Conservation (phyloP, 2,329 filamentous ascomycete genomes). For the Coleophoma cylindrospora region DNA sequence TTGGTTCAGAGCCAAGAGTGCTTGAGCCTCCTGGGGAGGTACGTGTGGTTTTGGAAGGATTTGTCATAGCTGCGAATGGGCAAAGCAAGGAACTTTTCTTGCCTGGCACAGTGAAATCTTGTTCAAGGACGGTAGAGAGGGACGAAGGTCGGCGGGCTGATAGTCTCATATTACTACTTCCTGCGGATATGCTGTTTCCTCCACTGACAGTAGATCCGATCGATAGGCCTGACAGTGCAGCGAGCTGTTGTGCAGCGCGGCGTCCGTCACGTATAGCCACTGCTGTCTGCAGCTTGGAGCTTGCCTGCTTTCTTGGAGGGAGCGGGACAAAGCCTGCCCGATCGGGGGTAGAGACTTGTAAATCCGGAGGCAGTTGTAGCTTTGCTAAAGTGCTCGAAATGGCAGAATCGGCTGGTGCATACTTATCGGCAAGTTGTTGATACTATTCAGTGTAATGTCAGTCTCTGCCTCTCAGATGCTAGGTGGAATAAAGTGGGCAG, state of each 20-base stretch:
- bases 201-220: constrained; percentile 36
- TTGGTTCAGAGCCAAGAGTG: constrained; percentile 17
- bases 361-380: constrained; percentile 56
- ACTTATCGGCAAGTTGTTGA: constrained; percentile 61
- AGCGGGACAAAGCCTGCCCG: constrained; percentile 23
- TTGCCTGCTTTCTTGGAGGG: constrained; percentile 18
- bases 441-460: constrained; percentile 37
- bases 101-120: constrained; percentile 85
- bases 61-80: constrained; percentile 56
- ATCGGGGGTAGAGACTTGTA: constrained; percentile 19
- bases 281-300: constrained; percentile 52
- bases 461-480: constrained; percentile 3
- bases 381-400: constrained; percentile 63
- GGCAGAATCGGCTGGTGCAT: constrained; percentile 60
- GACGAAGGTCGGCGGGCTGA: constrained; percentile 42
- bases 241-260: constrained; percentile 49
- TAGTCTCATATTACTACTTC: constrained; percentile 31
- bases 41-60: constrained; percentile 11
- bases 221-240: constrained; percentile 36
- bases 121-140: constrained; percentile 67
- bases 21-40: constrained; percentile 11
- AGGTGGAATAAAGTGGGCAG: constrained; percentile 21
- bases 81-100: constrained; percentile 75
- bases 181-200: constrained; percentile 32
- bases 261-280: constrained; percentile 61